Evolutionary conservation across 192 early-diverging fungal species (phyloP).

Genomic region (Umbelopsis vinacea): DNA sequence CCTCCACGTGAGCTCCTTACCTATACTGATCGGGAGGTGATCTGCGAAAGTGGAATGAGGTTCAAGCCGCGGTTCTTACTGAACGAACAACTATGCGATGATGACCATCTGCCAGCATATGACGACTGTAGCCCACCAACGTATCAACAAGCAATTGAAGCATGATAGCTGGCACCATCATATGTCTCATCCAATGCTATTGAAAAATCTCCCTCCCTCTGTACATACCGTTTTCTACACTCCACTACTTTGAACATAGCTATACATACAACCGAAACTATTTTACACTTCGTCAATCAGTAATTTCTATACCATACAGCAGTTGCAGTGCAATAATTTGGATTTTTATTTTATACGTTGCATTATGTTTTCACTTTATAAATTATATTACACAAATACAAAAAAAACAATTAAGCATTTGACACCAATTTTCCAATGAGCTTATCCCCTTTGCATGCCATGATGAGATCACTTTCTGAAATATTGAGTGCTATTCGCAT

Average conservation of each 20-base stretch:
- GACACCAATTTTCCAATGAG: conserved; percentile 56
- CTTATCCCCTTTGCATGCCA: conserved; percentile 69
- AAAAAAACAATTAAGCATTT: conserved; percentile 20
- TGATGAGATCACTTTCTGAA: conserved; percentile 78
- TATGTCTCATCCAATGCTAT: too few species aligned
- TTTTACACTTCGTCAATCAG: too few species aligned
- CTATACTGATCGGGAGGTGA: conserved; percentile 5
- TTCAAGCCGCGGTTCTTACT: conserved; percentile 8
- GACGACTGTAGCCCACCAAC: conserved; percentile 8
- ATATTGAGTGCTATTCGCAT: conserved; percentile 74
- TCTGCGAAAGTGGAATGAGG: not conserved
- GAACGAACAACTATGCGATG: not conserved
- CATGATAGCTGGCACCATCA: not conserved
- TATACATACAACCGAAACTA: not conserved
- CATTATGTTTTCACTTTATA: not conserved
- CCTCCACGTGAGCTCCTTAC: conserved; percentile 5
- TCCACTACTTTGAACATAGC: not conserved
- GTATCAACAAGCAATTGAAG: not conserved
- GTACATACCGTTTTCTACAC: not conserved
- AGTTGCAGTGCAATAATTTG: too few species aligned
- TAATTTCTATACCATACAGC: too few species aligned
- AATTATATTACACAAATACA: not conserved
- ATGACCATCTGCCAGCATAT: not conserved
- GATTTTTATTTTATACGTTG: too few species aligned
- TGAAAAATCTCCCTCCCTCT: not conserved